Conservation (phyloP, 2,329 filamentous ascomycete species). For the Sclerotinia minor region DNA sequence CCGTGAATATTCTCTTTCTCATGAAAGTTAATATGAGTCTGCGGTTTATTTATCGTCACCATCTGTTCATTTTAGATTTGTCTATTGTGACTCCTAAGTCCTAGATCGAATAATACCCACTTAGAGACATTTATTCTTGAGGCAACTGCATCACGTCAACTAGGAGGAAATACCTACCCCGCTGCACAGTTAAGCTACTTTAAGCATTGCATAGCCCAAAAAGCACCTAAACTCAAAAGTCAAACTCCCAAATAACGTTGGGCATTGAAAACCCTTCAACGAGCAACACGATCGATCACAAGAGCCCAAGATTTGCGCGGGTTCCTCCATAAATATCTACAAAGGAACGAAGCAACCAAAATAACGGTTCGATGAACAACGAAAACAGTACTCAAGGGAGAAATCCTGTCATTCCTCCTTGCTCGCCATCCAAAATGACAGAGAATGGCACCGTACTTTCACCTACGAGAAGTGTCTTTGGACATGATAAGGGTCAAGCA, state of each 20-base stretch:
- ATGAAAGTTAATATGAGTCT: not conserved
- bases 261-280: not conserved
- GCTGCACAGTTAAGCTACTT: conserved; percentile 24
- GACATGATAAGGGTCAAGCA: conserved; percentile 29
- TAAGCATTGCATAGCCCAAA: not conserved
- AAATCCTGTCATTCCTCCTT: not conserved
- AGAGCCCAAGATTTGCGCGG: not conserved
- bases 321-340: not conserved
- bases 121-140: not conserved
- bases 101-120: not conserved
- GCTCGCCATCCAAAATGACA: conserved; percentile 22
- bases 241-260: not conserved
- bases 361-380: conserved; percentile 13
- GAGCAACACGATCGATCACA: not conserved
- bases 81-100: not conserved
- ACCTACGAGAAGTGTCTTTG: conserved; percentile 17
- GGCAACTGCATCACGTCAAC: conserved; percentile 8
- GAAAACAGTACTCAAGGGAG: conserved; percentile 13
- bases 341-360: not conserved
- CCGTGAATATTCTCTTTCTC: not conserved
- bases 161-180: conserved; percentile 21
- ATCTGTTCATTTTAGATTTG: not conserved
- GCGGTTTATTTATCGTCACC: not conserved
- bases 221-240: not conserved
- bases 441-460: conserved; percentile 30